Percentiles rank a stretch among this genome's conserved stretches.
Conservation (phyloP, 352 stramenopile genomes). For the Globisporangium yorkense region DNA sequence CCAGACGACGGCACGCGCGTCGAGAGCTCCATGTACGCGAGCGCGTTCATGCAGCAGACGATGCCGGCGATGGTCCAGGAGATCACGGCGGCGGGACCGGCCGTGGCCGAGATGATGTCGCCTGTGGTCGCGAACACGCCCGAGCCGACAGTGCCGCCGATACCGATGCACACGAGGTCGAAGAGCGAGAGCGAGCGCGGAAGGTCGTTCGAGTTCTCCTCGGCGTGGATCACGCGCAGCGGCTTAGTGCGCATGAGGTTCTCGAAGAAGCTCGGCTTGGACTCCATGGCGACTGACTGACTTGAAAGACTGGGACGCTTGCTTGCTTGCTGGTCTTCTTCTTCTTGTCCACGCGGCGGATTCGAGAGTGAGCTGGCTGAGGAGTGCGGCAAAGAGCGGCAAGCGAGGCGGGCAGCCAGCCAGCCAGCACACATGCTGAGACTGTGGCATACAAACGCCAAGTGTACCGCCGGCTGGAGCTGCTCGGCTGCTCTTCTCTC, state of each 20-base stretch:
- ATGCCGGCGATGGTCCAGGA: slow-evolving; percentile 80
- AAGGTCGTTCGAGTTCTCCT: slow-evolving; percentile 64
- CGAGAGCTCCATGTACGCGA: slow-evolving; percentile 90
- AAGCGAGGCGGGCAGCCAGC: too few species aligned
- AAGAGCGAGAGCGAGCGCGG: slow-evolving; percentile 72
- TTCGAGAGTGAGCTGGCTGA: too few species aligned
- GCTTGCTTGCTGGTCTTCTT: too few species aligned
- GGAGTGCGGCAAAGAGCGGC: too few species aligned
- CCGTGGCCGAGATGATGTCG: slow-evolving; percentile 64
- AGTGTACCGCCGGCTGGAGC: too few species aligned
- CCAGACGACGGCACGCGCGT: slow-evolving; percentile 85
- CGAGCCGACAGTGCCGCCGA: slow-evolving; percentile 89
- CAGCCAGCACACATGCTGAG: too few species aligned
- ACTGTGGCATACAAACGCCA: too few species aligned
- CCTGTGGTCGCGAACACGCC: slow-evolving; percentile 89
- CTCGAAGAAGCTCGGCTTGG: slow-evolving; percentile 28
- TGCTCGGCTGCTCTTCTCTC: too few species aligned
- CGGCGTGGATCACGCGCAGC: slow-evolving; percentile 65
- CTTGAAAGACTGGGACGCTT: too few species aligned
- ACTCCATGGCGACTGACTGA: too few species aligned
- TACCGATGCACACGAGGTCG: slow-evolving; percentile 88
- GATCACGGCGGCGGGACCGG: slow-evolving; percentile 75
- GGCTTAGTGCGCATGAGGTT: slow-evolving; percentile 70
- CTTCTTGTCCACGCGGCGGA: too few species aligned
- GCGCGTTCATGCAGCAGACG: slow-evolving; percentile 72